Evolutionary conservation across 164 flowering plant species (phyloP), one percentile per base, ranked within the genome.

Genomic region (Vitis riparia): DNA sequence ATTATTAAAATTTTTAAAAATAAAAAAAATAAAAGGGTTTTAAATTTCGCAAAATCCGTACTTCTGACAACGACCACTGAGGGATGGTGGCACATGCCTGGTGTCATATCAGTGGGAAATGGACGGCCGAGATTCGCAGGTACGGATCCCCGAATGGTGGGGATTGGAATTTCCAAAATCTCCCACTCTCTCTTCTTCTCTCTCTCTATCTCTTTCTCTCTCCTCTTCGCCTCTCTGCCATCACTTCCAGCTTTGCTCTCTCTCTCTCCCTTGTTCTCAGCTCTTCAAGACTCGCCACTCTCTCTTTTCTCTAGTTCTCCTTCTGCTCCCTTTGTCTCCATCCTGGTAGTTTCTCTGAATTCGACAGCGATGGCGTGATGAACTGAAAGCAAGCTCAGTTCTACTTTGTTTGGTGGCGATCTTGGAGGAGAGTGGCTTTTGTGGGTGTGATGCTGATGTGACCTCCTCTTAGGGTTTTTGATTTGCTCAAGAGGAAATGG

Each of bases 31-130:
- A 37, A 37, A 6, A 3, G 44, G 27, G 27, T 23, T 37, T 37
- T 37, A 37, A 37, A 37, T 37, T 37, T 37, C 44, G 44, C 5
- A 37, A 37, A 71, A 29, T 76, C 84, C 86, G 86, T 81, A 84
- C 86, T 68, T 77, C 84, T 83, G 90, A 84, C 85, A 84, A 65
- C 66, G 87, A 86, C 86, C 83, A 75, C 77, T 80, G 77, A 77
- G 68, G 78, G 71, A 75, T 82, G 85, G 84, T 71, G 75, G 81
- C 89, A 85, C 91, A 85, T 84, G 86, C 83, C 69, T 72, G 75
- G 80, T 74, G 87, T 84, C 88, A 79, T 65, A 47, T 83, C 85
- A 79, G 57, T 65, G 76, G 67, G 49, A 19, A 15, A 59, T 62
- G 59, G 23, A 83, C 86, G 82, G 77, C 49, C 48, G 15, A 2